phyloP scores from a whole-genome alignment of 2,329 filamentous ascomycete genomes.

The Paraphoma chrysanthemicola region DNA sequence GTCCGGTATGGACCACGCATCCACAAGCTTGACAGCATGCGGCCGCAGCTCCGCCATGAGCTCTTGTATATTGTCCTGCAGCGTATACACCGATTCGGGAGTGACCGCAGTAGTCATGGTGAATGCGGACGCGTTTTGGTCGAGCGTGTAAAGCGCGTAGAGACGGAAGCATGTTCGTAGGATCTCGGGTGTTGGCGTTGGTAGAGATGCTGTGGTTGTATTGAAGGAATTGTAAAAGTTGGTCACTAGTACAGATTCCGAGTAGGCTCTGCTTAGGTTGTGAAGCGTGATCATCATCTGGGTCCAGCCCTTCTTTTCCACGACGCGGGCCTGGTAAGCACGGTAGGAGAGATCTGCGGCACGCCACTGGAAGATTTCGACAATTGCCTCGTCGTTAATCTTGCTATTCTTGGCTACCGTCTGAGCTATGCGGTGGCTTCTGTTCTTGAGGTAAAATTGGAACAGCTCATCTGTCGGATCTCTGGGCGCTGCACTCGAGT shows the following conservation, averaged over 20 bases:
- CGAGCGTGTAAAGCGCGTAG: conserved; percentile 57
- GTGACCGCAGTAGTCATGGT: conserved; percentile 52
- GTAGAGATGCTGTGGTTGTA: conserved; percentile 26
- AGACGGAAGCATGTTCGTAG: conserved; percentile 56
- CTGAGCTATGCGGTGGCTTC: conserved; percentile 31
- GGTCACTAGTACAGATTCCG: conserved; percentile 56
- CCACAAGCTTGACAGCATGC: conserved; percentile 60
- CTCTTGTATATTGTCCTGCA: conserved; percentile 52
- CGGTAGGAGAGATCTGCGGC: conserved; percentile 52
- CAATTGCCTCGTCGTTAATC: conserved; percentile 48
- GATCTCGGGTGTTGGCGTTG: conserved; percentile 34
- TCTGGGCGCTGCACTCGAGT: conserved; percentile 38
- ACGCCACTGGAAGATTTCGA: conserved; percentile 55
- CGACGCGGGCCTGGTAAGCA: conserved; percentile 53
- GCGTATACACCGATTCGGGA: conserved; percentile 48
- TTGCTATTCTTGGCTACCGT: conserved; percentile 36
- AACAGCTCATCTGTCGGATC: conserved; percentile 53
- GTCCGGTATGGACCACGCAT: conserved; percentile 61
- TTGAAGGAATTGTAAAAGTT: conserved; percentile 54
- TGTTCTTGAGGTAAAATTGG: conserved; percentile 48
- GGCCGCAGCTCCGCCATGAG: conserved; percentile 58
- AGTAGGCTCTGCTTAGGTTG: conserved; percentile 54
- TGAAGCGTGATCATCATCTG: conserved; percentile 53
- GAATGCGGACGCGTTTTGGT: conserved; percentile 55
- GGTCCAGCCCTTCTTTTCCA: conserved; percentile 58